phyloP scores from a whole-genome alignment of 768 basidiomycete genomes.

The Hypholoma sublateritium region DNA sequence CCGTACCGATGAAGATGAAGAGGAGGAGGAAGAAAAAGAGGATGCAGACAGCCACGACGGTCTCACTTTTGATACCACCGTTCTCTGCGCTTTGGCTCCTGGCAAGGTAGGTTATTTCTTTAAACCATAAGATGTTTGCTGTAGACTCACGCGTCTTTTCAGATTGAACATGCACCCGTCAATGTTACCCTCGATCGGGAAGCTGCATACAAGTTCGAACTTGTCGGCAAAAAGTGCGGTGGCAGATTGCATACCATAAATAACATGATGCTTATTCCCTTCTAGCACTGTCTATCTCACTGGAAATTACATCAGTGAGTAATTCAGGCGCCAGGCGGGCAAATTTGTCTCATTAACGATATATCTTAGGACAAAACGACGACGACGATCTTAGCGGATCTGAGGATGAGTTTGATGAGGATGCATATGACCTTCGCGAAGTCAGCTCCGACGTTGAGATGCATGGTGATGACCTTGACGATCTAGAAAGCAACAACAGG shows the following conservation, averaged over 20 bases:
- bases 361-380: conserved; percentile 48
- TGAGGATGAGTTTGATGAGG: conserved; percentile 52
- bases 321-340: conserved; percentile 1
- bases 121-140: neutral
- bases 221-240: conserved; percentile 79
- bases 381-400: conserved; percentile 48
- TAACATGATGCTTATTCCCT: conserved; percentile 9
- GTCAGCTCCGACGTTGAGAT: conserved; percentile 86
- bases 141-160: conserved; percentile 7
- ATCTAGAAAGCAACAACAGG: conserved; percentile 56
- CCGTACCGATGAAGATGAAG: conserved; percentile 34
- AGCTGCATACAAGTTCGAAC: conserved; percentile 64
- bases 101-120: conserved; percentile 58
- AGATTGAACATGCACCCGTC: conserved; percentile 78
- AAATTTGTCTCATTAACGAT: neutral
- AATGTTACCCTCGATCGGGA: conserved; percentile 72
- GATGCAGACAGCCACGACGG: conserved; percentile 30
- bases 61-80: conserved; percentile 39
- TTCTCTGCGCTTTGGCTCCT: conserved; percentile 79
- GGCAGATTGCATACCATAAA: neutral
- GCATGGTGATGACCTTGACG: conserved; percentile 59
- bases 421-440: conserved; percentile 66
- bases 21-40: conserved; percentile 48
- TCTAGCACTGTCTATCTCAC: conserved; percentile 70
- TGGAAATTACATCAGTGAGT: conserved; percentile 81